Evolutionary conservation across 2,329 filamentous ascomycete species (phyloP), one percentile per base, ranked within the genome.

Genomic region (Penicillium crustosum): DNA sequence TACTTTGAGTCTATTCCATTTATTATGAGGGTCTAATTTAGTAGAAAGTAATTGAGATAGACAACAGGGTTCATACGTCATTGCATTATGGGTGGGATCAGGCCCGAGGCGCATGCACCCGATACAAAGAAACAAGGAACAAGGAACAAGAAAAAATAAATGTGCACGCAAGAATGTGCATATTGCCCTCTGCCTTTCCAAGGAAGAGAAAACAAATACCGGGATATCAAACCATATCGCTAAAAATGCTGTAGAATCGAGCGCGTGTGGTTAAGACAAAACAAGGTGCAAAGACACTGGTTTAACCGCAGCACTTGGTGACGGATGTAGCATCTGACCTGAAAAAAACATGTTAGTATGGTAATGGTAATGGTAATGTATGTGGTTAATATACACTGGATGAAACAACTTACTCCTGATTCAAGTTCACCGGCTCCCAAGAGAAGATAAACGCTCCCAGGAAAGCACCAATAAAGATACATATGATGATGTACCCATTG

Each of bases 401-500:
- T 4, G 5, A 9, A 21, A 50, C 2, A 31, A 56, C 53, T 44
- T 35, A 56, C 53, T 52, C 53, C 25, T 56, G 23, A 21, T 29
- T 27, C 47, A 56, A 39, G 17, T 35, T n/a, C 5, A 67, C 42
- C 6, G 66, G 59, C 55, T 89, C 88, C 88, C 89, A 93, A 31
- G 86, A 83, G 70, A 91, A 93, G 58, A 90, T 69, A 62, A 92
- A 90, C 13, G 83, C 81, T 17, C 90, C 91, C 6, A 93, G 56
- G 62, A 85, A 91, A 0, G 88, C 85, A 1, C 91, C 91, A 55
- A 93, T 83, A 61, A 93, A 84, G 71, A 94, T 91, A 65, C 86
- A 90, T 58, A 93, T 87, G 72, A 94, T 90, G 61, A 94, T 82
- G 74, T 91, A 94, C 10, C 87, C 83, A 58, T 87, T 86, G 73